Evolutionary conservation across 257 asterid genomes (phyloP), one percentile per base, ranked within the genome.

Genomic region (Capsicum baccatum): DNA sequence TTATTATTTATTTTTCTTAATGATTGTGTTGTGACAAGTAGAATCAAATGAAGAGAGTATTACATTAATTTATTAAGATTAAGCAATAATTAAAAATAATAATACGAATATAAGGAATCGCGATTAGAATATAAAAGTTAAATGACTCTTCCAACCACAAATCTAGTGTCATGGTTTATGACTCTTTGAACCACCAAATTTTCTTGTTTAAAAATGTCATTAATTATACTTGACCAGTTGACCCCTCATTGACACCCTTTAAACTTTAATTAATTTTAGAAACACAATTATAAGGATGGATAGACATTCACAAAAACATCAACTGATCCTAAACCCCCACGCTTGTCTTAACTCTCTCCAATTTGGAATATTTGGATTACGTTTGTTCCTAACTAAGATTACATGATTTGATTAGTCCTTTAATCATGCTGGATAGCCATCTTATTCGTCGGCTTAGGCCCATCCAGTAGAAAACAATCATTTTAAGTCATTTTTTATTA

Each of bases 291-390:
- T 56, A 37, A 37, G 19, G 47, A 67, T 50, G 59, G 33, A 4
- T 73, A 66, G 85, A 81, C 78, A 87, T 52, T 81, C 81, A 81
- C 79, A 83, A n/a, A 48, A 73, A 66, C 79, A 57, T 84, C 83
- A 84, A 70, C 54, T 71, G 74, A 64, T 42, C 81, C 81, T 52
- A 56, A 73, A 83, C 79, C 82, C 83, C 82, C 86, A 87, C 87
- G 89, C 85, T 76, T 87, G 83, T 83, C 89, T 56, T 83, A 71
- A 81, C 70, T 59, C 66, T 59, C 66, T 79, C 70, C 74, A 81
- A 81, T 85, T 87, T 81, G 84, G 80, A 62, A 79, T 73, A 83
- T 83, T 64, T 55, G 37, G 44, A 54, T 17, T 68, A 9, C 73
- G 59, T 64, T 76, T 35, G 57, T 55, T 66, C 79, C 83, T 63